Evolutionary conservation across 345 rosid genomes (phyloP).

Genomic region (Aethionema arabicum): DNA sequence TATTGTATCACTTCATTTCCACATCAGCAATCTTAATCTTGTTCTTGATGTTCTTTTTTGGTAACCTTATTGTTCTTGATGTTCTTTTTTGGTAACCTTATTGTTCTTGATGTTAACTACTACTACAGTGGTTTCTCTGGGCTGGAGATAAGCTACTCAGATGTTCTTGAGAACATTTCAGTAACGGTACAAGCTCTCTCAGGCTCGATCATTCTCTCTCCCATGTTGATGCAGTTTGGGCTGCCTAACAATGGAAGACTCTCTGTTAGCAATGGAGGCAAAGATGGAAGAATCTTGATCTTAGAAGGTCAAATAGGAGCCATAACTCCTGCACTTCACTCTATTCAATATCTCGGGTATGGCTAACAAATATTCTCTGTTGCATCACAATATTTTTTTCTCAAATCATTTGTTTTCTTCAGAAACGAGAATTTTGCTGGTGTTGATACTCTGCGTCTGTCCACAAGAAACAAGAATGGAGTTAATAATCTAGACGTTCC

Average conservation of each 20-base stretch:
- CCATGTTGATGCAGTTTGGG: constrained; percentile 69
- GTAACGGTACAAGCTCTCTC: constrained; percentile 56
- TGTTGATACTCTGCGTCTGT: constrained; percentile 57
- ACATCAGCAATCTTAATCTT: constrained; percentile 1
- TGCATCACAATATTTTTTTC: background rate
- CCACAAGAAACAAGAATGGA: constrained; percentile 74
- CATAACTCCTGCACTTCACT: constrained; percentile 66
- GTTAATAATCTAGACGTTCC: constrained; percentile 59
- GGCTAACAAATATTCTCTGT: constrained; percentile 1
- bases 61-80: constrained; percentile 16
- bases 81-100: too few relatives aligned
- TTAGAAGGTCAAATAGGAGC: constrained; percentile 63
- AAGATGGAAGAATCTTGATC: constrained; percentile 46
- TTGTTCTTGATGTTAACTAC: constrained; percentile 6
- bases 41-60: constrained; percentile 17
- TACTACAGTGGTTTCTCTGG: constrained; percentile 67
- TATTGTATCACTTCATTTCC: background rate
- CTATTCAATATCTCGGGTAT: constrained; percentile 89
- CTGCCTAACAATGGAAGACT: constrained; percentile 51
- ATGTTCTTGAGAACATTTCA: constrained; percentile 60
- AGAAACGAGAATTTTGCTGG: constrained; percentile 83
- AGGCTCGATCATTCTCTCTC: constrained; percentile 59
- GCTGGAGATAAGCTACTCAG: constrained; percentile 67
- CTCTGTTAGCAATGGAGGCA: constrained; percentile 43
- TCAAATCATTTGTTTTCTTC: constrained; percentile 11